These are phyloP conservation scores for Soucietia sequanensis DNA, from an alignment of 805 yeast species.

Conservation along the genomic window DNA sequence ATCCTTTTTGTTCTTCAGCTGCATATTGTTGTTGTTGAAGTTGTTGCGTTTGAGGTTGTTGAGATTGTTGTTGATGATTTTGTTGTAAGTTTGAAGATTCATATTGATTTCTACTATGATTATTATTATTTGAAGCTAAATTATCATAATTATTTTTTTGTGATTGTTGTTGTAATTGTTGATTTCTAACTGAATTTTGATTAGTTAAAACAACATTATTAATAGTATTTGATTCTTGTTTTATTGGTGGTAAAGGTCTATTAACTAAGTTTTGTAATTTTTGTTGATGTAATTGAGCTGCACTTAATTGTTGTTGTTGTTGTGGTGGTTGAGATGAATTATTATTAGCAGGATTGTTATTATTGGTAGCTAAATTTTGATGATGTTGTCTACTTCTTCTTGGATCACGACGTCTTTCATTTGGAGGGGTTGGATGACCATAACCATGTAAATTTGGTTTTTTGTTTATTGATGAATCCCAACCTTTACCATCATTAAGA, in stretches of 20 bases:
- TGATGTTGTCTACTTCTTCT: constrained; percentile 46
- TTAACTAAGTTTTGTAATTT: constrained; percentile 48
- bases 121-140: constrained; percentile 16
- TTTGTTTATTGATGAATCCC: constrained; percentile 74
- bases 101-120: constrained; percentile 14
- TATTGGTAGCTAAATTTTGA: constrained; percentile 24
- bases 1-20: constrained; percentile 38
- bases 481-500: constrained; percentile 74
- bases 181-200: constrained; percentile 21
- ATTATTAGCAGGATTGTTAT: constrained; percentile 4
- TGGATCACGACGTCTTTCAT: constrained; percentile 45
- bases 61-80: constrained; percentile 8
- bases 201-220: constrained; percentile 18
- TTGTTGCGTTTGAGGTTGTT: constrained; percentile 25
- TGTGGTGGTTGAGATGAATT: constrained; percentile 8
- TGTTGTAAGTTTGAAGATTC: constrained; percentile 7
- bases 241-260: constrained; percentile 48
- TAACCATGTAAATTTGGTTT: constrained; percentile 82
- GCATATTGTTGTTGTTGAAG: constrained; percentile 38
- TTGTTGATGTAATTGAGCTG: constrained; percentile 48
- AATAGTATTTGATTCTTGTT: constrained; percentile 35
- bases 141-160: constrained; percentile 14
- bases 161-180: no score
- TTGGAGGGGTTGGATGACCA: constrained; percentile 66
- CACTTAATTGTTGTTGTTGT: constrained; percentile 37